phyloP scores from a whole-genome alignment of 169 alveolate species.

The Sarcocystis neurona region DNA sequence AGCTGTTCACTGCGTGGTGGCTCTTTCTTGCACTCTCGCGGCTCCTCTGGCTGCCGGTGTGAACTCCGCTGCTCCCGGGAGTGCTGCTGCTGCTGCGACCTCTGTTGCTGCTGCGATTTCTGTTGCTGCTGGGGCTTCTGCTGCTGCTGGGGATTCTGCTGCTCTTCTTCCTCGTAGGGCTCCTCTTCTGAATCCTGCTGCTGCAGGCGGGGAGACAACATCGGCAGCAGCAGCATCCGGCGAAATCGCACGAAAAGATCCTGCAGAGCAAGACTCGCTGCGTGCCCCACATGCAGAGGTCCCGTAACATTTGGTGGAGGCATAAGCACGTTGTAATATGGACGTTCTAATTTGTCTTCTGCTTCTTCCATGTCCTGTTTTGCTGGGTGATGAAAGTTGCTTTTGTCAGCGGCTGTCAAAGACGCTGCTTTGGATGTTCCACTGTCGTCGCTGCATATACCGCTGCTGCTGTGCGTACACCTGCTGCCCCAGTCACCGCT shows the following conservation, averaged over 20 bases:
- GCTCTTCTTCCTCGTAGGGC: too few species aligned
- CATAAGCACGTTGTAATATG: constrained; percentile 88
- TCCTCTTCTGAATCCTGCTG: too few species aligned
- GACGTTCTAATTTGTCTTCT: constrained; percentile 71
- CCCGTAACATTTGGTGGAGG: constrained; percentile 99
- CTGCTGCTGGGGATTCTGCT: too few species aligned
- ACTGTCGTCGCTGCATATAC: too few species aligned
- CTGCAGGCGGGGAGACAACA: too few species aligned
- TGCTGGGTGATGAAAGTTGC: not conserved
- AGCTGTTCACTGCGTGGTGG: too few species aligned
- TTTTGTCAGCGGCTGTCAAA: too few species aligned
- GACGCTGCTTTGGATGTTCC: too few species aligned
- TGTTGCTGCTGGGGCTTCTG: too few species aligned
- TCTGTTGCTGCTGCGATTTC: not conserved
- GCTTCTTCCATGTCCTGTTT: constrained; percentile 74
- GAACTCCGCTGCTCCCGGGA: too few species aligned
- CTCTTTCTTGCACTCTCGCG: too few species aligned
- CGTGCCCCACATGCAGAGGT: constrained; percentile 97
- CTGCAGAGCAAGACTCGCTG: constrained; percentile 93
- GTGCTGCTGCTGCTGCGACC: not conserved
- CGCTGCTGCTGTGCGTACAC: not conserved
- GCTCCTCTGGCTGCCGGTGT: too few species aligned
- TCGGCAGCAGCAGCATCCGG: constrained; percentile 9
- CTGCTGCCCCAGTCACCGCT: not conserved
- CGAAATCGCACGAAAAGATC: constrained; percentile 22